A percentile compares a stretch with the other conserved stretches of the same genome.
These are phyloP conservation scores for Acanthamoeba triangularis DNA, from an alignment of 208 protist genomes.

Conservation along the genomic window DNA sequence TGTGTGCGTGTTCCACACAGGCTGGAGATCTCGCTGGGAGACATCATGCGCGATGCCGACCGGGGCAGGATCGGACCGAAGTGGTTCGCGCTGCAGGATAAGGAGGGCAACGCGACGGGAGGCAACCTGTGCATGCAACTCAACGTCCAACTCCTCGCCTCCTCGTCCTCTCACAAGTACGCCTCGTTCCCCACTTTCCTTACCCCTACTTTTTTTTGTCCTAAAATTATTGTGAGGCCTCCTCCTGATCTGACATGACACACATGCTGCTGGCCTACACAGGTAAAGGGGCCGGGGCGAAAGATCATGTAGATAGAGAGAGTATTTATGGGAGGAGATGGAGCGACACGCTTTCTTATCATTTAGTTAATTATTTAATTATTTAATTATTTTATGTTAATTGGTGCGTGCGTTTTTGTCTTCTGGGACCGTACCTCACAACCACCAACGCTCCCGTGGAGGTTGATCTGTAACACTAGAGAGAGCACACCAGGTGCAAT, in stretches of 20 bases:
- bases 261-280: not conserved
- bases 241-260: no score
- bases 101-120: not conserved
- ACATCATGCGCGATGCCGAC: slow-evolving; percentile 16
- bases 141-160: not conserved
- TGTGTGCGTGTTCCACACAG: not conserved
- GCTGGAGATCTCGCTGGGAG: slow-evolving; percentile 8
- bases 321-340: not conserved
- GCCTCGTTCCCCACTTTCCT: not conserved
- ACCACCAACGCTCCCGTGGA: no score
- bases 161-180: not conserved
- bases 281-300: not conserved
- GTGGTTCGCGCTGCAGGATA: not conserved
- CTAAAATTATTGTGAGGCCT: no score
- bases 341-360: no score
- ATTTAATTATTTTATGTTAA: no score
- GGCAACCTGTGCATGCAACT: slow-evolving; percentile 18
- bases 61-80: slow-evolving; percentile 9
- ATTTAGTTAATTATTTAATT: no score
- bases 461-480: no score
- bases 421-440: no score
- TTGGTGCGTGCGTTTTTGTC: no score
- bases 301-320: no score
- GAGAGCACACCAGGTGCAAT: no score
- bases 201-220: not conserved